A percentile compares a stretch with the other conserved stretches of the same genome.
Evolutionary conservation across 441 rosid genomes (phyloP).

Genomic region (Capsella rubella): DNA sequence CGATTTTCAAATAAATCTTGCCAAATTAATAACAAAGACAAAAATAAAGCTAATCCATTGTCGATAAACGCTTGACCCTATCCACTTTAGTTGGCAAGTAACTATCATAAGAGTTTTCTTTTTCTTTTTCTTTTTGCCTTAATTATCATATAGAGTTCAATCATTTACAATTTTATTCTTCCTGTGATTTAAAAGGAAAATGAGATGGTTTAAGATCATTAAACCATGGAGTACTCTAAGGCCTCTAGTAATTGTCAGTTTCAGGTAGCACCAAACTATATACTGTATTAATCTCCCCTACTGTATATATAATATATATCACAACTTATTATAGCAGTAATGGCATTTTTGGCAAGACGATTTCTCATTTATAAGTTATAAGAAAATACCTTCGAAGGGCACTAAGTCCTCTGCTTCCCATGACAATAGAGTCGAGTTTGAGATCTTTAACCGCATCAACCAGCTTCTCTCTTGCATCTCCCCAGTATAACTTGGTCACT

Average conservation of each 20-base stretch:
- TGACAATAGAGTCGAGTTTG: conserved; percentile 78
- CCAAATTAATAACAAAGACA: background rate
- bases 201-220: conserved; percentile 1
- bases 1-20: background rate
- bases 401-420: conserved; percentile 95
- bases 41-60: background rate
- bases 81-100: conserved; percentile 17
- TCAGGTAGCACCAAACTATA: background rate
- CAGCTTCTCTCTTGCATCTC: conserved; percentile 87
- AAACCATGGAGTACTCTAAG: conserved; percentile 13
- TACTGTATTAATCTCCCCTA: background rate
- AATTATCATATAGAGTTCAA: background rate
- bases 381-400: conserved; percentile 65
- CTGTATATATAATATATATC: background rate
- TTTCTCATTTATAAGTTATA: background rate
- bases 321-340: background rate
- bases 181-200: background rate
- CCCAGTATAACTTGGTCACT: conserved; percentile 85
- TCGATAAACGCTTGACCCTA: conserved; percentile 3
- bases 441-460: conserved; percentile 78
- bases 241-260: conserved; percentile 15
- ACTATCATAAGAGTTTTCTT: background rate
- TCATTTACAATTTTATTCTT: background rate
- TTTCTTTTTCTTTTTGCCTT: background rate
- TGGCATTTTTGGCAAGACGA: conserved; percentile 3